Conservation (phyloP, 225 moss, liverwort and hornwort genomes). For the Takakia lepidozioides region DNA sequence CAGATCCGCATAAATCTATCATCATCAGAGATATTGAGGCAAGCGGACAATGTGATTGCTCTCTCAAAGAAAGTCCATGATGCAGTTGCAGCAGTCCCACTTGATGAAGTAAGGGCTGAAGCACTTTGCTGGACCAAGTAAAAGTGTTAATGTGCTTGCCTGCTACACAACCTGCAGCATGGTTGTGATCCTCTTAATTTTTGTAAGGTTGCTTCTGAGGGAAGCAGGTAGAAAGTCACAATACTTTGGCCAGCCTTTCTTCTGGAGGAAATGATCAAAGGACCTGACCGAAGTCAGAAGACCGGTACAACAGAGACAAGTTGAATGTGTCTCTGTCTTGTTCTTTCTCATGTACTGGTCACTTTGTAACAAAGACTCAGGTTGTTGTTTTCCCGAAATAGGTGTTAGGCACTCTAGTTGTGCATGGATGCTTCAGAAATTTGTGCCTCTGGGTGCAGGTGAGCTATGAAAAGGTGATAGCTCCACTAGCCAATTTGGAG, state of each 20-base stretch:
- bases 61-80: conserved; percentile 66
- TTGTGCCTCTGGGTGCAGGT: no score
- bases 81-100: conserved; percentile 65
- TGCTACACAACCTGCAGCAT: no score
- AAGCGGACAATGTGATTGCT: conserved; percentile 67
- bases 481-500: conserved; percentile 86
- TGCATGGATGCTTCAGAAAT: not conserved
- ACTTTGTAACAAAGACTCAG: no score
- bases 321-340: no score
- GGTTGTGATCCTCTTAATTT: not conserved
- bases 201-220: not conserved
- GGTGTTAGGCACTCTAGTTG: not conserved
- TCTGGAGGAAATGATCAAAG: not conserved
- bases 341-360: no score
- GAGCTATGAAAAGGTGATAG: conserved; percentile 77
- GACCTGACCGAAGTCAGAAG: not conserved
- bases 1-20: conserved; percentile 55
- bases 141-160: no score
- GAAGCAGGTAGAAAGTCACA: no score
- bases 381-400: not conserved
- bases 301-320: no score
- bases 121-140: no score
- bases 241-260: not conserved
- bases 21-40: conserved; percentile 60
- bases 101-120: conserved; percentile 61